A percentile compares a stretch with the other conserved stretches of the same genome.
Conservation (phyloP, 2,329 filamentous ascomycete species). For the Periconia digitata region DNA sequence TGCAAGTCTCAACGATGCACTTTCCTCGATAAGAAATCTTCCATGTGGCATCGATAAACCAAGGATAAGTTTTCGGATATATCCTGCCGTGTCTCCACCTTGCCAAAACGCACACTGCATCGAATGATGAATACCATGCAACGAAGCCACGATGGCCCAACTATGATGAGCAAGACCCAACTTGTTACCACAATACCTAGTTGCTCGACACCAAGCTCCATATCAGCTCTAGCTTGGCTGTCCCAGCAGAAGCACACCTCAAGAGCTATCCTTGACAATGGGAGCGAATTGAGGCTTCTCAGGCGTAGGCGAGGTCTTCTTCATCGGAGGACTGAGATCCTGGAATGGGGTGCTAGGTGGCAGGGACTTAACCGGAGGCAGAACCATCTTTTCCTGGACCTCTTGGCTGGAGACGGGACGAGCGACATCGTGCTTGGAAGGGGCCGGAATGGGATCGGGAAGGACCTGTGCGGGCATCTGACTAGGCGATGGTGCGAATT, state of each 20-base stretch:
- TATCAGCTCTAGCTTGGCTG: too few relatives aligned
- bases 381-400: slow-evolving; percentile 46
- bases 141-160: too few relatives aligned
- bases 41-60: not conserved
- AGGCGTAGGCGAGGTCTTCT: slow-evolving; percentile 44
- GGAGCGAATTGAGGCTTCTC: slow-evolving; percentile 16
- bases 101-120: not conserved
- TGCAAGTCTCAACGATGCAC: not conserved
- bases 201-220: too few relatives aligned
- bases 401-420: slow-evolving; percentile 36
- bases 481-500: slow-evolving; percentile 30
- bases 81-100: not conserved
- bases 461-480: slow-evolving; percentile 38
- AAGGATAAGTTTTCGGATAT: not conserved
- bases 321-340: slow-evolving; percentile 63
- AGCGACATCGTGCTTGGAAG: slow-evolving; percentile 49
- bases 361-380: slow-evolving; percentile 61
- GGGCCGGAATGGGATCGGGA: slow-evolving; percentile 44
- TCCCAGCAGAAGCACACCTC: not conserved
- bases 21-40: not conserved
- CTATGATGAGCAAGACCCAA: too few relatives aligned
- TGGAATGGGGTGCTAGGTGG: slow-evolving; percentile 60
- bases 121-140: not conserved
- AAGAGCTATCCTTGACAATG: not conserved
- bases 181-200: too few relatives aligned